Conservation (phyloP, 1,284 basidiomycete species). For the Moniliella sp. region DNA sequence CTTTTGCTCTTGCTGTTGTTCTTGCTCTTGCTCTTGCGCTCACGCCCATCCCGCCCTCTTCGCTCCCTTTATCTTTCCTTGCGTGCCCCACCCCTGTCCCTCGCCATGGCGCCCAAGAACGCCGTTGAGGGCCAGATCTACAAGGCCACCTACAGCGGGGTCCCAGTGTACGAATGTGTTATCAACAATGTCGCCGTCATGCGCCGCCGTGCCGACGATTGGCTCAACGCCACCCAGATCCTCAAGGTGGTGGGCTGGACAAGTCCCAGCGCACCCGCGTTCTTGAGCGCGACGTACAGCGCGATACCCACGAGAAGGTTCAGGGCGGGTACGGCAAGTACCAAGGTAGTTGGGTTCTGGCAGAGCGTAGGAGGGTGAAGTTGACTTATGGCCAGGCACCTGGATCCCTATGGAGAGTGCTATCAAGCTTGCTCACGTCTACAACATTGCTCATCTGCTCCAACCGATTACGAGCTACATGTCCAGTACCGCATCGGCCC, state of each 20-base stretch:
- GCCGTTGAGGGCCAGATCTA: constrained; percentile 2
- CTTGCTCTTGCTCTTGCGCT: too few species aligned
- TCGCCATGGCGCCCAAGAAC: constrained; percentile 2
- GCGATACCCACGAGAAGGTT: constrained; percentile 95
- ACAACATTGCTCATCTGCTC: constrained; percentile 70
- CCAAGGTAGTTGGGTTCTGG: too few species aligned
- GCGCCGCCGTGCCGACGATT: constrained; percentile 79
- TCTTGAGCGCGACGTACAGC: constrained; percentile 89
- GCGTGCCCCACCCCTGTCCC: too few species aligned
- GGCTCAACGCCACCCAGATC: constrained; percentile 92
- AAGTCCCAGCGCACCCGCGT: constrained; percentile 95
- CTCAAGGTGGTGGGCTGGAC: constrained; percentile 98
- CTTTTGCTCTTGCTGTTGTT: too few species aligned
- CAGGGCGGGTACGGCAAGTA: constrained; percentile 99
- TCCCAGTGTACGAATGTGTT: constrained; percentile 36
- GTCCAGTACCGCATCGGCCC: constrained; percentile 64
- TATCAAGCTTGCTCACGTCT: constrained; percentile 64
- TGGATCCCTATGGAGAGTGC: constrained; percentile 94
- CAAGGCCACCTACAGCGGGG: constrained; percentile 35
- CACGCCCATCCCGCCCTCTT: too few species aligned
- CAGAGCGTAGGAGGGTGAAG: too few species aligned
- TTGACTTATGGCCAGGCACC: constrained; percentile 52
- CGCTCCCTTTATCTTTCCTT: too few species aligned
- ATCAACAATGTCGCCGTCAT: constrained; percentile 54
- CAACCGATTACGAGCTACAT: constrained; percentile 86